These are phyloP conservation scores for Mortierella sp. DNA, from an alignment of 371 early-diverging fungal species.

Conservation along the genomic window DNA sequence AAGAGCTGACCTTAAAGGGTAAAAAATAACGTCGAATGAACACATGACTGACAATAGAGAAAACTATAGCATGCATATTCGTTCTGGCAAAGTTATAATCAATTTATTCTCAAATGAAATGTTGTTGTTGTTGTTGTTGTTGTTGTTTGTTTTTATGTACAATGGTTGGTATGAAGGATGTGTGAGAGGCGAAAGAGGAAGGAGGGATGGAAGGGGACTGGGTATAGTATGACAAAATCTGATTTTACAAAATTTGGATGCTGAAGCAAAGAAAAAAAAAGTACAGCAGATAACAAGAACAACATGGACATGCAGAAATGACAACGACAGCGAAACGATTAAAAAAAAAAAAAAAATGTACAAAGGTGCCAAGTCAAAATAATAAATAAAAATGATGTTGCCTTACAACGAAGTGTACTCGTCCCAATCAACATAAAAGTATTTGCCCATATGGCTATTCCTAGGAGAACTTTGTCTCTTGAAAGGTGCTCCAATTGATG, in stretches of 20 bases:
- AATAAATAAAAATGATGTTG: not conserved
- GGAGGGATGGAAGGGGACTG: not conserved
- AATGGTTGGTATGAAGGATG: not conserved
- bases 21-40: too few species aligned
- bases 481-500: conserved; percentile 5
- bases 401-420: conserved; percentile 37
- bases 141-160: not conserved
- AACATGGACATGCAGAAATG: not conserved
- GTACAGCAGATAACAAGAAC: not conserved
- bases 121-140: not conserved
- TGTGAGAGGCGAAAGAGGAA: not conserved
- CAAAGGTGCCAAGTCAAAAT: not conserved
- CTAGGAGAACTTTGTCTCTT: conserved; percentile 34
- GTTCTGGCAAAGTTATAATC: too few species aligned
- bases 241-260: not conserved
- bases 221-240: conserved; percentile 4
- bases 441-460: conserved; percentile 51
- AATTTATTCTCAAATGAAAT: too few species aligned
- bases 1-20: too few species aligned
- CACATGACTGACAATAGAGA: too few species aligned
- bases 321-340: conserved; percentile 2
- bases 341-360: not conserved
- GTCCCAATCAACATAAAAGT: conserved; percentile 53
- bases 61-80: not conserved
- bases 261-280: conserved; percentile 8